These are phyloP conservation scores for Penicillium crustosum DNA, from an alignment of 2,329 filamentous ascomycete species.

Conservation along the genomic window DNA sequence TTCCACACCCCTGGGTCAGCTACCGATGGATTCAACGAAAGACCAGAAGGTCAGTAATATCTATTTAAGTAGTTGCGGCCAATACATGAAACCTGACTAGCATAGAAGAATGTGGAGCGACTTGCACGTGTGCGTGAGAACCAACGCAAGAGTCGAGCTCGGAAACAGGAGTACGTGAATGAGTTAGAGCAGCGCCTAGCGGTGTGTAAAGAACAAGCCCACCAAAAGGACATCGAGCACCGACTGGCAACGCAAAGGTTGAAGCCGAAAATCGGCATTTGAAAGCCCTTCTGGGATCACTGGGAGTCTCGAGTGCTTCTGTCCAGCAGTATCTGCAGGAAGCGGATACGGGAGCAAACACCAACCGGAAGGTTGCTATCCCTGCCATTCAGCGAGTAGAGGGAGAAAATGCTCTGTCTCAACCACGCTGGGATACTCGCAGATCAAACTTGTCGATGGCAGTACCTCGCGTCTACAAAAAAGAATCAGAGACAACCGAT, in stretches of 20 bases:
- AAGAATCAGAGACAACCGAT: not conserved
- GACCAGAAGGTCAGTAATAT: slow-evolving; percentile 14
- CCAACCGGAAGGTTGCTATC: slow-evolving; percentile 37
- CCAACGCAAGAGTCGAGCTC: slow-evolving; percentile 40
- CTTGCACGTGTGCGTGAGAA: slow-evolving; percentile 45
- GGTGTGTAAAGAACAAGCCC: slow-evolving; percentile 27
- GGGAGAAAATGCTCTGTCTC: not conserved
- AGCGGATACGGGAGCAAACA: slow-evolving; percentile 18
- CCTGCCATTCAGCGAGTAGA: slow-evolving; percentile 28
- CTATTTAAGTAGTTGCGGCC: not conserved
- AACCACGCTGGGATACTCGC: not conserved
- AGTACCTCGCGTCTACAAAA: not conserved
- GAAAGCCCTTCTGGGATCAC: slow-evolving; percentile 25
- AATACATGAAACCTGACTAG: slow-evolving; percentile 7
- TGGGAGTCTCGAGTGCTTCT: slow-evolving; percentile 25
- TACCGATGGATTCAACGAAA: slow-evolving; percentile 3
- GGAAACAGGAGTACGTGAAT: slow-evolving; percentile 38
- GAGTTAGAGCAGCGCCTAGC: slow-evolving; percentile 38
- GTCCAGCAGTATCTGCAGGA: slow-evolving; percentile 31
- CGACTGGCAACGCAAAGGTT: slow-evolving; percentile 34
- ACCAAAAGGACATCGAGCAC: slow-evolving; percentile 36
- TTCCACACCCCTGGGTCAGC: not conserved
- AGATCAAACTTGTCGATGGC: not conserved
- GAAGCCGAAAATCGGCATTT: slow-evolving; percentile 37
- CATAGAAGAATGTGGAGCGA: slow-evolving; percentile 27